Conservation (phyloP, 2,329 filamentous ascomycete genomes). For the Acephala macrosclerotiorum region DNA sequence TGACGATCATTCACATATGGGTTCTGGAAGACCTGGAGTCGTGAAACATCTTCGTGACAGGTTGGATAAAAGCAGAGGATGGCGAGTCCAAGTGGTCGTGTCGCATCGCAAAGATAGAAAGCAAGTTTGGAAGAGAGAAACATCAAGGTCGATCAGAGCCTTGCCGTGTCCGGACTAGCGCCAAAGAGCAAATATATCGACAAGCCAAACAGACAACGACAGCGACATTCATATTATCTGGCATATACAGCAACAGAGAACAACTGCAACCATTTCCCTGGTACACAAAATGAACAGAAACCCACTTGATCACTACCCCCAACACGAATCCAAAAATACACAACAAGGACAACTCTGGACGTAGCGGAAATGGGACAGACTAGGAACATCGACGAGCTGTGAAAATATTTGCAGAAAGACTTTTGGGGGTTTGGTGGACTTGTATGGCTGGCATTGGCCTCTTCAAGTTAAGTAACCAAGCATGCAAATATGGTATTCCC, state of each 20-base stretch:
- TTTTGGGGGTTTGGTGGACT: too few species aligned
- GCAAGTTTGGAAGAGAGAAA: not conserved
- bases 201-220: not conserved
- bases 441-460: too few species aligned
- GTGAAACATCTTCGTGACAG: constrained; percentile 2
- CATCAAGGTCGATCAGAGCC: not conserved
- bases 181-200: not conserved
- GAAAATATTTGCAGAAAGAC: too few species aligned
- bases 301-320: too few species aligned
- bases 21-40: not conserved
- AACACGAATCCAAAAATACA: too few species aligned
- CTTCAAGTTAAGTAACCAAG: too few species aligned
- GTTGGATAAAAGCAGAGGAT: not conserved
- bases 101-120: not conserved
- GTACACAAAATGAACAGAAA: too few species aligned
- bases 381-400: too few species aligned
- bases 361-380: too few species aligned
- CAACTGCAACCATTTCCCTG: too few species aligned
- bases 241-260: not conserved
- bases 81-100: not conserved
- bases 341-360: too few species aligned
- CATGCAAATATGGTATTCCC: too few species aligned
- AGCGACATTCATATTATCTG: not conserved
- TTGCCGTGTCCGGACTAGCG: not conserved
- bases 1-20: not conserved